Percentiles rank a stretch among this genome's conserved stretches.
Evolutionary conservation across 2,329 filamentous ascomycete genomes (phyloP).

Genomic region (Aspergillus bombycis): DNA sequence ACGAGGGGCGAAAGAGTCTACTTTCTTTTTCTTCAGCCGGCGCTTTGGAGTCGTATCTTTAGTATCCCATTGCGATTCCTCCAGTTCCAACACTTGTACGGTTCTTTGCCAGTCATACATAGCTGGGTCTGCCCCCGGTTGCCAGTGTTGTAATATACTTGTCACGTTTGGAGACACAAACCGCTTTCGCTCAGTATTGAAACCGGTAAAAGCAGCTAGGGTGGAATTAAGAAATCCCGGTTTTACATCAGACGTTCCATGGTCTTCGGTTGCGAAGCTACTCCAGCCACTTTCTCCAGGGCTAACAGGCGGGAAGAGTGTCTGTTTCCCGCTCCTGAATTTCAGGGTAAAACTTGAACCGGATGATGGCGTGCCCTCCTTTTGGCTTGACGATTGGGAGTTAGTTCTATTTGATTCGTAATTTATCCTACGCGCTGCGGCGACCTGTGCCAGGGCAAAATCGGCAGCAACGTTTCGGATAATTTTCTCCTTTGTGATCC

Average conservation of each 20-base stretch:
- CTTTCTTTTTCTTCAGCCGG: conserved; percentile 31
- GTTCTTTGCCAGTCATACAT: conserved; percentile 39
- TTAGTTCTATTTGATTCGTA: background rate
- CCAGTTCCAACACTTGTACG: conserved; percentile 22
- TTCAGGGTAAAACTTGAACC: background rate
- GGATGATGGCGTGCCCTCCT: background rate
- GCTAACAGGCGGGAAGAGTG: background rate
- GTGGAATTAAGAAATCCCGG: conserved; percentile 18
- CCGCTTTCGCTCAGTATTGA: conserved; percentile 22
- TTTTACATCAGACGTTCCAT: background rate
- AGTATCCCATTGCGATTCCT: conserved; percentile 21
- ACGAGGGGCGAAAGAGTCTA: conserved; percentile 21
- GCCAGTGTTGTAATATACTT: conserved; percentile 42
- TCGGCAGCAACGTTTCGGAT: conserved; percentile 42
- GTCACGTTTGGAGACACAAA: conserved; percentile 27
- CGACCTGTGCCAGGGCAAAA: conserved; percentile 39
- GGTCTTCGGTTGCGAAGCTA: background rate
- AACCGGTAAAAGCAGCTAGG: conserved; percentile 35
- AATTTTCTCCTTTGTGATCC: conserved; percentile 42
- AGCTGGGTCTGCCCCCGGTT: conserved; percentile 34
- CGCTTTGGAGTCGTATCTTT: conserved; percentile 24
- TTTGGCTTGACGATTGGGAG: background rate
- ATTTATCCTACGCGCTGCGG: conserved; percentile 20
- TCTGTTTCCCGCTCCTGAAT: background rate
- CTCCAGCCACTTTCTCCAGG: background rate